Conservation (phyloP, 305 asterid species). For the Nicotiana rustica region DNA sequence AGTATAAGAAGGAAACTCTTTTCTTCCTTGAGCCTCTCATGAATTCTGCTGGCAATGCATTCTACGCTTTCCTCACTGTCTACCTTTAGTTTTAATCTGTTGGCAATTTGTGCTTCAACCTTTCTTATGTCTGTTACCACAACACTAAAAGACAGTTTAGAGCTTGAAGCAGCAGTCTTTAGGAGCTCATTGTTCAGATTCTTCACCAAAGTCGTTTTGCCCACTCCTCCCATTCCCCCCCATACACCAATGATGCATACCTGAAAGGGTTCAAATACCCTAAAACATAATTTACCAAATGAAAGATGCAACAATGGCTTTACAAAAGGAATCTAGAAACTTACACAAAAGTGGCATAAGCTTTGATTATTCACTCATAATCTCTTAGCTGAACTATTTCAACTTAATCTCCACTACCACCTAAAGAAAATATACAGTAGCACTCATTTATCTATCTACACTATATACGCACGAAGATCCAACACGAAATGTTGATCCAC, state of each 20-base stretch:
- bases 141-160: slow-evolving; percentile 30
- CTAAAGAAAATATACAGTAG: too few relatives aligned
- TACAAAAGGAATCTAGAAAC: too few relatives aligned
- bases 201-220: slow-evolving; percentile 37
- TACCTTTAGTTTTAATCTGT: slow-evolving; percentile 29
- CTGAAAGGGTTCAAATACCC: not conserved
- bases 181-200: slow-evolving; percentile 38
- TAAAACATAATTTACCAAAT: too few relatives aligned
- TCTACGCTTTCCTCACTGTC: slow-evolving; percentile 21
- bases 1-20: slow-evolving; percentile 35
- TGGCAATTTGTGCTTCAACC: slow-evolving; percentile 35
- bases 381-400: too few relatives aligned
- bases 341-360: too few relatives aligned
- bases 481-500: too few relatives aligned
- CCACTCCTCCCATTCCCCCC: slow-evolving; percentile 36
- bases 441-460: too few relatives aligned
- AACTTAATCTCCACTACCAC: too few relatives aligned
- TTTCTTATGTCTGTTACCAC: slow-evolving; percentile 30
- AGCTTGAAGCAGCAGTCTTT: not conserved
- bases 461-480: too few relatives aligned
- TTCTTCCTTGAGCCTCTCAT: slow-evolving; percentile 25
- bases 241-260: slow-evolving; percentile 38
- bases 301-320: too few relatives aligned
- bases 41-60: slow-evolving; percentile 11
- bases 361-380: too few relatives aligned